phyloP scores from a whole-genome alignment of 2,329 filamentous ascomycete genomes.

The Sporothrix brasiliensis region DNA sequence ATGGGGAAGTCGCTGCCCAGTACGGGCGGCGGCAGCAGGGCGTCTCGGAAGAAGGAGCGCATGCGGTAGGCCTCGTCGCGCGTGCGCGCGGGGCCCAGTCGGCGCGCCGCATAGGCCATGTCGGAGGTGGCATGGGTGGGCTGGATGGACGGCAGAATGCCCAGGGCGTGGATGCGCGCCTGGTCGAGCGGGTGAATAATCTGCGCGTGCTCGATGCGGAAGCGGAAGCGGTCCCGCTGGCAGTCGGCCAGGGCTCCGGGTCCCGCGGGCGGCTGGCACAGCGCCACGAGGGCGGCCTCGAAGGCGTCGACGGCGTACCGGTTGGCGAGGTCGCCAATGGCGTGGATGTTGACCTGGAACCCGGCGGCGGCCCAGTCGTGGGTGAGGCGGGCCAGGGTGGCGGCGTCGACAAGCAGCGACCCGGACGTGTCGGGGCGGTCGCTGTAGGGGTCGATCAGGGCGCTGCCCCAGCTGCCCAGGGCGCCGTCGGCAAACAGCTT shows the following conservation, averaged over 20 bases:
- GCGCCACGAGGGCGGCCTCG: constrained; percentile 55
- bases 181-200: constrained; percentile 70
- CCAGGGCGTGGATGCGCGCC: constrained; percentile 58
- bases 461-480: constrained; percentile 71
- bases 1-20: constrained; percentile 74
- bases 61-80: constrained; percentile 65
- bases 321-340: constrained; percentile 71
- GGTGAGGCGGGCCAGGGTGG: constrained; percentile 57
- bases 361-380: constrained; percentile 61
- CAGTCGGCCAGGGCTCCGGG: constrained; percentile 43
- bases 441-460: constrained; percentile 69
- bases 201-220: constrained; percentile 72
- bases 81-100: constrained; percentile 61
- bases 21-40: constrained; percentile 41
- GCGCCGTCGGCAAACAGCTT: constrained; percentile 74
- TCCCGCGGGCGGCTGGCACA: constrained; percentile 52
- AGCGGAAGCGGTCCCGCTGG: constrained; percentile 46
- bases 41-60: constrained; percentile 57
- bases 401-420: constrained; percentile 68
- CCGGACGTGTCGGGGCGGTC: constrained; percentile 65
- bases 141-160: constrained; percentile 69
- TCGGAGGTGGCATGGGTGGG: constrained; percentile 73
- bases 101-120: constrained; percentile 65
- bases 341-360: constrained; percentile 72
- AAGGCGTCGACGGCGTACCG: constrained; percentile 66